Evolutionary conservation across 805 yeast species (phyloP), one percentile per base, ranked within the genome.

Genomic region (Cyberlindnera sargentensis): DNA sequence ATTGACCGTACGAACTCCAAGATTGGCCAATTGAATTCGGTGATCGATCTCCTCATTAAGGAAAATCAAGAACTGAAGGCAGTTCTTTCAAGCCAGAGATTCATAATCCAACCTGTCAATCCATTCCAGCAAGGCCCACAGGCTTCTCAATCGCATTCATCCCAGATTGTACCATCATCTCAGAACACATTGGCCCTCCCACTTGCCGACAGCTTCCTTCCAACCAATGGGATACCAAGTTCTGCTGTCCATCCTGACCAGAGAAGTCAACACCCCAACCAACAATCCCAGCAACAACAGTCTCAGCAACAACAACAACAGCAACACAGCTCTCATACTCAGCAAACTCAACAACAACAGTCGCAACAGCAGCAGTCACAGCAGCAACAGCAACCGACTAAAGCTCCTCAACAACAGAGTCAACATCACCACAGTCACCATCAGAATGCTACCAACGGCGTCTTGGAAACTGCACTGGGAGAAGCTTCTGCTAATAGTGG

Each of bases 61-160:
- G 62, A 58, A 27, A 58, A 58, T 42, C 56, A 50, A 40, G 58
- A 56, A 30, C 42, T 58, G 37, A 58, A 55, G 34, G 45, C 44
- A 4, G 34, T 50, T 8, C 37, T 58, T 5, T 36, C 52, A 1
- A 49, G 43, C 25, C 62, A 56, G 37, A 52, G 55, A 41, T 56
- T 53, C 31, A 46, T 54, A 4, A 46, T 52, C 32, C 57, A 56
- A 34, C 50, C 56, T 2, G 47, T 48, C 26, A 46, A 48, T 37
- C 40, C 51, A 20, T 44, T 43, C 45, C 46, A 42, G 9, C 45
- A 35, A 31, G 46, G 44, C 9, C 29, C 43, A 8, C 39, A 40
- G 27, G 47, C 41, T 26, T 24, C 36, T 10, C 50, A 42, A 30
- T n/a, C 31, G 23, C 43, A 39, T 27, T 35, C 39, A 36, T 6